A percentile compares a stretch with the other conserved stretches of the same genome.
These are phyloP conservation scores for Cyclotella choctawhatcheeana DNA, from an alignment of 108 stramenopile species.

Conservation along the genomic window DNA sequence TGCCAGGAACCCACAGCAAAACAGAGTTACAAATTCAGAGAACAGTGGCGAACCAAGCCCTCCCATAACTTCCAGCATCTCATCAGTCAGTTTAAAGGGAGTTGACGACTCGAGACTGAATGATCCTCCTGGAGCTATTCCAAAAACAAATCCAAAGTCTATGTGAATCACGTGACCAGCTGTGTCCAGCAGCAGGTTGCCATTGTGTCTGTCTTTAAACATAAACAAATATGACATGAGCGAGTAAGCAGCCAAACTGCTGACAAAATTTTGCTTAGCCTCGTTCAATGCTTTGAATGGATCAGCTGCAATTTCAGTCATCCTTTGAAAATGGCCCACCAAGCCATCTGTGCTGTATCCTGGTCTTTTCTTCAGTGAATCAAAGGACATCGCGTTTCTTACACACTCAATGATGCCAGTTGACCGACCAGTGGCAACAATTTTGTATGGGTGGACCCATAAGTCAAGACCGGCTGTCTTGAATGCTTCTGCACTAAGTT, in stretches of 20 bases:
- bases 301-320: slow-evolving; percentile 86
- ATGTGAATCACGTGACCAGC: slow-evolving; percentile 99
- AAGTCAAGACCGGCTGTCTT: slow-evolving; percentile 86
- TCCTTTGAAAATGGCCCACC: slow-evolving; percentile 74
- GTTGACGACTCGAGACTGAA: slow-evolving; percentile 93
- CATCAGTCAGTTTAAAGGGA: slow-evolving; percentile 98
- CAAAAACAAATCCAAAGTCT: slow-evolving; percentile 98
- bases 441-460: slow-evolving; percentile 93
- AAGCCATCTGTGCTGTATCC: slow-evolving; percentile 85
- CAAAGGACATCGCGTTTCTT: slow-evolving; percentile 92
- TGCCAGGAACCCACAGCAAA: slow-evolving; percentile 96
- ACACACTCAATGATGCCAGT: slow-evolving; percentile 95
- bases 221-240: slow-evolving; percentile 95
- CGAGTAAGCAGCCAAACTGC: slow-evolving; percentile 96
- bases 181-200: slow-evolving; percentile 94
- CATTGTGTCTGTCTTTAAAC: slow-evolving; percentile 99
- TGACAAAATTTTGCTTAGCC: slow-evolving; percentile 83
- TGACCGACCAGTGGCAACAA: slow-evolving; percentile 89
- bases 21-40: slow-evolving; percentile 94
- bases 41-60: slow-evolving; percentile 89
- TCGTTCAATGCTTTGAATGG: slow-evolving; percentile 80
- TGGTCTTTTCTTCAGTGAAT: slow-evolving; percentile 95
- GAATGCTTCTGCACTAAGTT: slow-evolving; percentile 92
- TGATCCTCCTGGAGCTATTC: slow-evolving; percentile 94
- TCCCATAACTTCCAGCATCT: slow-evolving; percentile 96